A percentile compares a stretch with the other conserved stretches of the same genome.
These are phyloP conservation scores for Globomyces pollinis-pini DNA, from an alignment of 192 early-diverging fungal species.

Conservation along the genomic window DNA sequence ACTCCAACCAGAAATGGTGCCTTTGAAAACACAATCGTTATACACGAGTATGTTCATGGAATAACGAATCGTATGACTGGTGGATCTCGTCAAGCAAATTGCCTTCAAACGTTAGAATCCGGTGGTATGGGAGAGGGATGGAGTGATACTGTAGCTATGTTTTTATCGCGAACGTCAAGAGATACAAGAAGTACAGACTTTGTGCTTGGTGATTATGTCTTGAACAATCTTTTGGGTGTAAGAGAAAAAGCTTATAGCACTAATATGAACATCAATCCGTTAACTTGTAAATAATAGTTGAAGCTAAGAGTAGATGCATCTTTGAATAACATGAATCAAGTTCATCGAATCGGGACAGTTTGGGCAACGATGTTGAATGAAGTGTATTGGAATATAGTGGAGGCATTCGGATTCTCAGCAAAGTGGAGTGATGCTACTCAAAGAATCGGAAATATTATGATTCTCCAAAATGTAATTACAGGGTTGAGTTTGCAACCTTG, in stretches of 20 bases:
- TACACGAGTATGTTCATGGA: conserved; percentile 57
- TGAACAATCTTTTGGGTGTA: conserved; percentile 8
- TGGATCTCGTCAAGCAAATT: conserved; percentile 45
- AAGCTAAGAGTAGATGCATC: conserved; percentile 23
- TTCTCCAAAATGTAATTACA: conserved; percentile 45
- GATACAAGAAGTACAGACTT: conserved; percentile 18
- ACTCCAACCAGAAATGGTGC: conserved; percentile 39
- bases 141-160: conserved; percentile 44
- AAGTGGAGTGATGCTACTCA: background rate
- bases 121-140: conserved; percentile 58
- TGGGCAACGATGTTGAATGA: conserved; percentile 52
- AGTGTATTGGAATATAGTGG: conserved; percentile 45
- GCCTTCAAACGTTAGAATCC: conserved; percentile 42
- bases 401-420: conserved; percentile 21
- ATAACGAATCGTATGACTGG: conserved; percentile 51
- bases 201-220: conserved; percentile 33
- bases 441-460: conserved; percentile 4
- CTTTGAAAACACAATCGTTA: conserved; percentile 37
- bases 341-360: conserved; percentile 44
- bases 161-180: conserved; percentile 24
- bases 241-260: conserved; percentile 31
- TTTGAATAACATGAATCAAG: conserved; percentile 24
- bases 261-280: conserved; percentile 31
- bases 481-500: conserved; percentile 59
- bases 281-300: conserved; percentile 44